Base-by-base conservation (phyloP, 495 filamentous ascomycete species). In the Lentithecium fluviatile region DNA sequence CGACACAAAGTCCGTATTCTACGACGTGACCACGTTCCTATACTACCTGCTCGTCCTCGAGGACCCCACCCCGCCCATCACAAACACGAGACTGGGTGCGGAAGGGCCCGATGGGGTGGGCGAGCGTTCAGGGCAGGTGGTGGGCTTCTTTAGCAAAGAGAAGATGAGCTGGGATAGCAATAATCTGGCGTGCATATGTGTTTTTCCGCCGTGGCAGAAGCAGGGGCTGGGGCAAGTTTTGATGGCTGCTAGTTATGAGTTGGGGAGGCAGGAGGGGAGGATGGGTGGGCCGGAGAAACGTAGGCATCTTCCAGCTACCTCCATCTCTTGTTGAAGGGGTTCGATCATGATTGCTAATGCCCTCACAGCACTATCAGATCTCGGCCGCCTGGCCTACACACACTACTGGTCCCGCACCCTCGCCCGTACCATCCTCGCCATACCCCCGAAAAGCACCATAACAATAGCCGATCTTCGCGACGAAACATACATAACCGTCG, bases 131-230 rank as follows among this genome's bases (percentile, higher is more conserved):
- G 6, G 51, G 32, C 83, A 84, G 48, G 86, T 97, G 29, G 83
- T 96, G 7, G 94, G 95, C 51, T 99, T 96, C 82, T 99, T 96
- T 80, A 93, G 88, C 21, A 97, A 97, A 70, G 94, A 99, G 76
- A 97, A 97, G 69, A 86, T 96, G 74, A 94, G 89, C 3, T 99
- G 94, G 94, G 94, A 99, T 69, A 90, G 94, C 66, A 97, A 97
- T 72, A 99, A 97, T 64, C 82, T 99, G 0, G 94, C 94, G 2
- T 99, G 94, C 70, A 99, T 99, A 59, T 79, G 97, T 23, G 82
- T 99, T 11, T 97, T 99, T 70, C 94, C 95, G 2, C 94, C 94
- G 0, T 97, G 92, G 82, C 94, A 97, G 71, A 83, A 86, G 51
- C 90, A 88, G 62, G 90, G 91, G 13, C 82, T 97, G 2, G 94